A percentile compares a stretch with the other conserved stretches of the same genome.
These are phyloP conservation scores for Strigomonas culicis DNA, from an alignment of 208 protist species.

Conservation along the genomic window DNA sequence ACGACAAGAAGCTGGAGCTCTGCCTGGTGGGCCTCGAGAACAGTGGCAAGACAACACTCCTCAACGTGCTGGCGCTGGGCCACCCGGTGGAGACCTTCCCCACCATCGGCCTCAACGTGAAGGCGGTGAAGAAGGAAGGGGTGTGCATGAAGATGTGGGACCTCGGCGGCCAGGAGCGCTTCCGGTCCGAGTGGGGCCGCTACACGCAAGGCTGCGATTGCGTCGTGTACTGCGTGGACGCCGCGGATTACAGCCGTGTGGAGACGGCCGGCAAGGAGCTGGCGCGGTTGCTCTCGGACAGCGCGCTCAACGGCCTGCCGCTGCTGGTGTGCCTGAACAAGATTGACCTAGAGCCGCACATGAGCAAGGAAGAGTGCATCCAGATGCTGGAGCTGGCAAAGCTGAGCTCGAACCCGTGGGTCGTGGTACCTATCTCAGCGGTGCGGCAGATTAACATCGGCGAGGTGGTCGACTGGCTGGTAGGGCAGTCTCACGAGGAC, in stretches of 20 bases:
- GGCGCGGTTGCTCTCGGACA: slow-evolving; percentile 59
- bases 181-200: slow-evolving; percentile 67
- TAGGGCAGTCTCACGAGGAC: slow-evolving; percentile 52
- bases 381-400: slow-evolving; percentile 54
- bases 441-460: slow-evolving; percentile 60
- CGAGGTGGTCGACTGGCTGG: slow-evolving; percentile 81
- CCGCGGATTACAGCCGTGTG: slow-evolving; percentile 51
- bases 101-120: slow-evolving; percentile 81
- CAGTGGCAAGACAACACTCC: slow-evolving; percentile 77
- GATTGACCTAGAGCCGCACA: slow-evolving; percentile 78
- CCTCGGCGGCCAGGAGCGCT: slow-evolving; percentile 68
- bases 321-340: slow-evolving; percentile 84
- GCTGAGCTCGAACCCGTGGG: slow-evolving; percentile 53
- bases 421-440: slow-evolving; percentile 63
- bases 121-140: slow-evolving; percentile 71
- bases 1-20: slow-evolving; percentile 66
- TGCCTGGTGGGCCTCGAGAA: slow-evolving; percentile 78
- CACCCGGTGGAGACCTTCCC: slow-evolving; percentile 69
- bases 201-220: slow-evolving; percentile 73
- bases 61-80: slow-evolving; percentile 70
- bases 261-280: slow-evolving; percentile 55
- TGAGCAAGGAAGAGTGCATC: slow-evolving; percentile 73
- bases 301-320: slow-evolving; percentile 42
- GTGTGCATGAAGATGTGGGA: slow-evolving; percentile 83
- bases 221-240: slow-evolving; percentile 75